Evolutionary conservation across 345 rosid genomes (phyloP), one percentile per base, ranked within the genome.

Genomic region (Microthlaspi erraticum): DNA sequence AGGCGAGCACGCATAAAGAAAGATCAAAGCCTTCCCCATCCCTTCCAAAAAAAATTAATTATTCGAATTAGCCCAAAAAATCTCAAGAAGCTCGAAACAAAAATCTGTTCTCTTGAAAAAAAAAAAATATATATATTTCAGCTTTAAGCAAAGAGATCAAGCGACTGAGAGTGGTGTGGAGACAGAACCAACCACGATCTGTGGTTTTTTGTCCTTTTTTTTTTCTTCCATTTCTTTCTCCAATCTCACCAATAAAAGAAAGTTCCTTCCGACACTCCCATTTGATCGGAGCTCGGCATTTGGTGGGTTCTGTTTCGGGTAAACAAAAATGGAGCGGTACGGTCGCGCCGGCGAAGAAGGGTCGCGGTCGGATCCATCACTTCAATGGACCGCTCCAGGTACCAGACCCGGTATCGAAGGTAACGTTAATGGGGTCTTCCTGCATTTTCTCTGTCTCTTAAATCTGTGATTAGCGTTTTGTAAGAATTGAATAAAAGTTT

Each of bases 341-440:
- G 80, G 81, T 77, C 81, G 79, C 78, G 53, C 45, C 71, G 85
- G 77, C n/a, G 87, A 83, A 72, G 87, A 83, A 55, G 86, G 77
- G 44, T 66, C 86, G 8, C 83, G 81, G 77, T 77, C 88, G 68
- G 93, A 87, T 84, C 89, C 88, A 80, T 70, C 85, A 60, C 86
- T 82, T 77, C 88, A 86, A 81, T 86, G 91, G 90, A 50, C 83
- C 8, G 77, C 80, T 79, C 64, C 91, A 50, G 84, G 79, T 56
- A 71, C 64, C 55, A 90, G 84, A 77, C 85, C 88, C 13, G 87
- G 91, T 11, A 77, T 85, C 37, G 91, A 85, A 85, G 97, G 98
- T 86, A 43, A 65, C 66, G 36, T 71, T 45, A 19, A 42, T 41
- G 45, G 33, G 6, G 5, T 2, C 11, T 23, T 70, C 45, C 59